phyloP scores from a whole-genome alignment of 176 grass and related monocot species.

The Zoysia japonica region DNA sequence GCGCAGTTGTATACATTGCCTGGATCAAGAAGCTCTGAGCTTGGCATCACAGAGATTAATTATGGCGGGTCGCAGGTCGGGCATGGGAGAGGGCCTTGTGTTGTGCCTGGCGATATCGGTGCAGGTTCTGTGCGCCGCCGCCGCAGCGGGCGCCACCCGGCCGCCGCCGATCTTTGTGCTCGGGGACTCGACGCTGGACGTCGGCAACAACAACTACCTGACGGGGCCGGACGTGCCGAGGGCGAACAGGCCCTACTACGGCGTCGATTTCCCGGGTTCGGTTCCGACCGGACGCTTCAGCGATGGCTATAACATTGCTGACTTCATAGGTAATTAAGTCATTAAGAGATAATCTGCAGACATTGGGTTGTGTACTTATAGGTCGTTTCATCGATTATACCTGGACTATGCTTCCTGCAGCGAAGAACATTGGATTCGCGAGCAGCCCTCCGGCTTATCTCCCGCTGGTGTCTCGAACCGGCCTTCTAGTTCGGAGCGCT shows the following conservation, averaged over 20 bases:
- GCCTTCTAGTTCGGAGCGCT: background rate
- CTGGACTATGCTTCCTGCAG: background rate
- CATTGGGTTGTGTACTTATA: background rate
- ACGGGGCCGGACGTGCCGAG: slow-evolving; percentile 4
- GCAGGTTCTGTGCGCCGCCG: background rate
- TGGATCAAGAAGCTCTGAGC: background rate
- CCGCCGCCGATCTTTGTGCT: slow-evolving; percentile 41
- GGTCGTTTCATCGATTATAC: background rate
- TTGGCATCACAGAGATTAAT: background rate
- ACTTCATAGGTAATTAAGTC: slow-evolving; percentile 41
- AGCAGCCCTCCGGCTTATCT: slow-evolving; percentile 49
- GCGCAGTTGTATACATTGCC: background rate
- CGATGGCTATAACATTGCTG: slow-evolving; percentile 54
- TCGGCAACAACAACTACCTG: slow-evolving; percentile 50
- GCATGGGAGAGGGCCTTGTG: background rate
- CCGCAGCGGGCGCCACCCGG: background rate
- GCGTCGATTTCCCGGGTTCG: slow-evolving; percentile 39
- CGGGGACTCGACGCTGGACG: slow-evolving; percentile 47
- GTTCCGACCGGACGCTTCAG: slow-evolving; percentile 51
- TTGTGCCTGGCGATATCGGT: background rate
- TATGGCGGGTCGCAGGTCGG: background rate
- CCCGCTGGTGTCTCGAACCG: background rate
- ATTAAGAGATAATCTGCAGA: background rate
- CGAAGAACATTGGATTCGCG: slow-evolving; percentile 40
- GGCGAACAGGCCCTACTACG: slow-evolving; percentile 42